Evolutionary conservation across 2,329 filamentous ascomycete genomes (phyloP), one percentile per base, ranked within the genome.

Genomic region (Fusarium zealandicum): DNA sequence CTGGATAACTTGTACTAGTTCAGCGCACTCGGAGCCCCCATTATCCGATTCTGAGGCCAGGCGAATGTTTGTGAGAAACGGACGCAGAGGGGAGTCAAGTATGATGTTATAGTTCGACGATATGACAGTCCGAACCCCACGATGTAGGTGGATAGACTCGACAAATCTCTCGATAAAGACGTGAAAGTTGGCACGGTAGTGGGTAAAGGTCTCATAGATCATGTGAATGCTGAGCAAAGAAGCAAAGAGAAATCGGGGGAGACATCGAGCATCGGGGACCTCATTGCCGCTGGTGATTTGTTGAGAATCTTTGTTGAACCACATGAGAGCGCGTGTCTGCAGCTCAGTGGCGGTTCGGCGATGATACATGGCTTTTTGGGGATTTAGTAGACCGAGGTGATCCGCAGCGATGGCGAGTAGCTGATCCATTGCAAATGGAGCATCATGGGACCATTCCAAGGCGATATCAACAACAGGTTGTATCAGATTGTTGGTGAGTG

Each of bases 401-500:
- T 78, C 68, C 5, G 79, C 78, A 11, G 77, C 72, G 39, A 79
- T 58, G 32, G 78, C 79, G 10, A 82, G 72, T 5, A 80, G 39
- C 58, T 80, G 72, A 50, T 82, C 77, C 56, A 82, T 74, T 4
- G 80, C 72, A 47, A 78, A 82, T 1, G 77, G 79, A 3, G 70
- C 69, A 25, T 69, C 61, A 6, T 72, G 54, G 8, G 72, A 71
- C 41, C 72, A 66, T 13, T 61, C 67, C 20, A 75, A 57, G 38
- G 68, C 68, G 25, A 76, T 61, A 28, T 71, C 65, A n/a, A 72
- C 32, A 36, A 74, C 54, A 22, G 57, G 51, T 12, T 65, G 54
- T 8, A 56, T 61, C 38, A 59, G 63, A 16, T 50, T 65, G 14
- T 42, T 47, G 40, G 66, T 58, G 40, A 67, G 57, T 16, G 63